Conservation (phyloP, 2,329 filamentous ascomycete species). For the Nigrospora osmanthi region DNA sequence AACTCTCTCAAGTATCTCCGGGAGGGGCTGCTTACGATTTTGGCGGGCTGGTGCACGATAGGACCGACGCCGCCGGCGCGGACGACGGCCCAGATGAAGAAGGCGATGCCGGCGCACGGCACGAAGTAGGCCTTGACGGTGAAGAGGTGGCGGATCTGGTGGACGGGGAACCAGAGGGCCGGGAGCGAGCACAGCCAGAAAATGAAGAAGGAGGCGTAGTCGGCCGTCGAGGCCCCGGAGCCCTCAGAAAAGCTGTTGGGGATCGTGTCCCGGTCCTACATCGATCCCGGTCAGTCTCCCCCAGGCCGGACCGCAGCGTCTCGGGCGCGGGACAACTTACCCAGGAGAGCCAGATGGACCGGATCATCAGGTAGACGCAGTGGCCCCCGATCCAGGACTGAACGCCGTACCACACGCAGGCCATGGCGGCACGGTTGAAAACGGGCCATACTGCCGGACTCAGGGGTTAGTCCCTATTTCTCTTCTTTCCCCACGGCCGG, state of each 20-base stretch:
- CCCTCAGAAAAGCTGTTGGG: constrained; percentile 57
- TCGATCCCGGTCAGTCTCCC: not conserved
- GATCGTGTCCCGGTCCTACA: constrained; percentile 42
- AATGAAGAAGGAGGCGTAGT: constrained; percentile 76
- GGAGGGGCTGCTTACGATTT: constrained; percentile 18
- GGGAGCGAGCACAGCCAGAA: constrained; percentile 79
- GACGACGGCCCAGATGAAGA: constrained; percentile 72
- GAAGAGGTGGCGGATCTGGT: constrained; percentile 83
- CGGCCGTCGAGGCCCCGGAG: constrained; percentile 65
- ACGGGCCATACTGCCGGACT: constrained; percentile 62
- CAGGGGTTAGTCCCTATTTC: no score
- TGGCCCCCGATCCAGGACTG: constrained; percentile 78
- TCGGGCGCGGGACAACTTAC: constrained; percentile 22
- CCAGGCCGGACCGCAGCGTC: not conserved
- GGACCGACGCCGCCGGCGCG: constrained; percentile 77
- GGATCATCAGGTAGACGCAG: constrained; percentile 85
- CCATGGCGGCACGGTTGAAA: constrained; percentile 81
- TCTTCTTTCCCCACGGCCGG: no score
- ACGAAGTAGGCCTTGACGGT: constrained; percentile 84
- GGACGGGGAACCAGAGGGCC: constrained; percentile 82
- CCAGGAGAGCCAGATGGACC: constrained; percentile 70
- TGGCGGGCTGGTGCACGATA: constrained; percentile 63
- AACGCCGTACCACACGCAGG: constrained; percentile 82
- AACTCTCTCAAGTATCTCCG: no score
- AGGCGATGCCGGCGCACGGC: constrained; percentile 72